Percentiles rank a stretch among this genome's conserved stretches.
These are phyloP conservation scores for Amyloporia xantha DNA, from an alignment of 768 basidiomycete genomes.

Conservation along the genomic window DNA sequence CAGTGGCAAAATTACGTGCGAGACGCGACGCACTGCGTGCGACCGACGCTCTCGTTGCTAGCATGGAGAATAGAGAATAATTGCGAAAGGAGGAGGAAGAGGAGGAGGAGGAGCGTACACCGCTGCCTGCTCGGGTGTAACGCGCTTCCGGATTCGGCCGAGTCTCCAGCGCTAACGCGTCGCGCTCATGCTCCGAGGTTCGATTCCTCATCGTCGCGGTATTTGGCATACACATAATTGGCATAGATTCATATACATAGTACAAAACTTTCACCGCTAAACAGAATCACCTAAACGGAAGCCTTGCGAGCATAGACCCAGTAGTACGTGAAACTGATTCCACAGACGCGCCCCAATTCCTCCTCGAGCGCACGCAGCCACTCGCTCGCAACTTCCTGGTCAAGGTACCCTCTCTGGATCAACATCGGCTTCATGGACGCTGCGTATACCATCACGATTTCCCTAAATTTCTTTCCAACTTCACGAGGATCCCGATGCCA, in stretches of 20 bases:
- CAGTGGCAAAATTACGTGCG: constrained; percentile 75
- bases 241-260: background rate
- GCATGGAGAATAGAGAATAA: constrained; percentile 52
- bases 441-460: constrained; percentile 35
- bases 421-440: constrained; percentile 44
- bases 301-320: constrained; percentile 39
- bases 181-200: background rate
- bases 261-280: background rate
- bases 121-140: too few species aligned
- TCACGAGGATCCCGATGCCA: constrained; percentile 37
- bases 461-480: constrained; percentile 37
- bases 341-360: constrained; percentile 41
- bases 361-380: constrained; percentile 36
- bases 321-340: constrained; percentile 43
- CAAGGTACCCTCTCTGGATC: constrained; percentile 26
- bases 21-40: constrained; percentile 48
- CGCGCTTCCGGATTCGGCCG: constrained; percentile 17
- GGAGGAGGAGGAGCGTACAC: too few species aligned
- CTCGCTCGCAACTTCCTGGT: constrained; percentile 25
- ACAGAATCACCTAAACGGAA: background rate
- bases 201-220: too few species aligned
- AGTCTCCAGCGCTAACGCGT: constrained; percentile 2
- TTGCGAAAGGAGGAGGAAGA: constrained; percentile 19
- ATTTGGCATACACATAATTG: too few species aligned
- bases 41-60: constrained; percentile 56